Evolutionary conservation across 768 basidiomycete genomes (phyloP).

Genomic region (Podaxis pistillaris): DNA sequence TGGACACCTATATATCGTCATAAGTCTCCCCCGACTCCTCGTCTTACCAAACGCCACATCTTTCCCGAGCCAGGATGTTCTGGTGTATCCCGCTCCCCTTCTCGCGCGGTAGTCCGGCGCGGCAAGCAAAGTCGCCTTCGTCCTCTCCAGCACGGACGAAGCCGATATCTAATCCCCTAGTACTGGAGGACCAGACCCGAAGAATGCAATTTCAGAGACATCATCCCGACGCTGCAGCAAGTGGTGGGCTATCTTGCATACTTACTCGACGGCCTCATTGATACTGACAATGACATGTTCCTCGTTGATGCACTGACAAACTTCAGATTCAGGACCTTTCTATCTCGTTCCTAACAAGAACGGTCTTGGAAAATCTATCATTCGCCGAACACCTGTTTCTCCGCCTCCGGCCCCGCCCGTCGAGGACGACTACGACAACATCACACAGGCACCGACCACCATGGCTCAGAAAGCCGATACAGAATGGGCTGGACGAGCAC

Average conservation of each 20-base stretch:
- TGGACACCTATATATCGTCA: conserved; percentile 22
- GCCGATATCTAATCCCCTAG: conserved; percentile 10
- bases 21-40: background rate
- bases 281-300: conserved; percentile 2
- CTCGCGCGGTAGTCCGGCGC: background rate
- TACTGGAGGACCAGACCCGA: conserved; percentile 4
- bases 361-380: conserved; percentile 33
- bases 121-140: conserved; percentile 14
- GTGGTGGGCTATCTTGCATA: conserved; percentile 14
- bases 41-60: conserved; percentile 8
- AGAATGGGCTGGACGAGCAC: conserved; percentile 21
- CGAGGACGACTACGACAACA: conserved; percentile 39
- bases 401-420: conserved; percentile 33
- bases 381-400: conserved; percentile 37
- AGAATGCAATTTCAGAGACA: conserved; percentile 17
- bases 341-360: conserved; percentile 40
- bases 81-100: conserved; percentile 26
- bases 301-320: background rate
- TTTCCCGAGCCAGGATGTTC: conserved; percentile 28
- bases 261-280: background rate
- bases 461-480: conserved; percentile 25
- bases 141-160: conserved; percentile 15
- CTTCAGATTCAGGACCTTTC: conserved; percentile 34
- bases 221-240: conserved; percentile 12
- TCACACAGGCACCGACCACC: conserved; percentile 26